Evolutionary conservation across 495 filamentous ascomycete genomes (phyloP), one percentile per base, ranked within the genome.

Genomic region (Acidiella bohemica): DNA sequence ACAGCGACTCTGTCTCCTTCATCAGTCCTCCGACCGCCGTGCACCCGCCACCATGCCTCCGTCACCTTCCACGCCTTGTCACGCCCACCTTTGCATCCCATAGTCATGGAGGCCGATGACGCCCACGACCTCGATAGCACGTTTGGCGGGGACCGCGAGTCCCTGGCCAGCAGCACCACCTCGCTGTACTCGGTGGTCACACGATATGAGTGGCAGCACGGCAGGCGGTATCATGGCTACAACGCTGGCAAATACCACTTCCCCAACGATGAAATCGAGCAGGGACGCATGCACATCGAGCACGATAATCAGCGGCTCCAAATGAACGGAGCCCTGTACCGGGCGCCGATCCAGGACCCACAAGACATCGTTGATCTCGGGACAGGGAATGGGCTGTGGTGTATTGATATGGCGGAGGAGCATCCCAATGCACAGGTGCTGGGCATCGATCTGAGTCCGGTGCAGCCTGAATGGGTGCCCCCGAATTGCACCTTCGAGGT

Each of bases 401-500:
- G 28, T 24, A 41, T 33, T 18, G 20, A 48, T 17, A 42, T 50
- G 42, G 47, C 33, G 14, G 45, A 48, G 10, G 17, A 24, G 1
- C 42, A 48, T 14, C 45, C 45, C 4, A 18, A 11, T 13, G 19
- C 44, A 19, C 29, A 51, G 28, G 47, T 59, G 23, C 20, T 53
- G 11, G 56, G 56, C 36, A 59, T 44, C 9, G 56, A 57, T 30
- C 37, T 59, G n/a, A 36, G 23, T 10, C 56, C 56, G 22, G 53
- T 57, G 30, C 56, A 59, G 33, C 56, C 56, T 2, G 39, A 36
- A 16, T 46, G 42, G 42, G 52, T 59, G 17, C 54, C 56, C 9
- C 54, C 54, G 1, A 59, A 59, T 43, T 45, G 40, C 13, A 41
- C 36, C 17, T 59, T 59, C 42, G 45, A 53, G 33, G 49, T 59